Evolutionary conservation across 768 basidiomycete species (phyloP).

Genomic region (Agrocybe chaxingu): DNA sequence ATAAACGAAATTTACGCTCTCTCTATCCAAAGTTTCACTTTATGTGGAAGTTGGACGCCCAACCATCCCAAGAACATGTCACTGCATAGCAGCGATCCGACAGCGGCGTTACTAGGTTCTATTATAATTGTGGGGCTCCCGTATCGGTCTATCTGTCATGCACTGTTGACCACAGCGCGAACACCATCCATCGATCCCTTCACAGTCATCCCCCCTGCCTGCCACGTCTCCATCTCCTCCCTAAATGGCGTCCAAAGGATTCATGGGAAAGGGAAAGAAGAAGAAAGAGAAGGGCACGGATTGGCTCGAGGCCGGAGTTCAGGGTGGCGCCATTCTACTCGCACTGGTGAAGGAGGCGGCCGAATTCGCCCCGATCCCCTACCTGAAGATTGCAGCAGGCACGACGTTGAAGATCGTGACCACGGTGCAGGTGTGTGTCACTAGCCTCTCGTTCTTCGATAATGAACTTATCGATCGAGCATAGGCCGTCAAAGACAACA

Average conservation of each 20-base stretch:
- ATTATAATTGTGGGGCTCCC: no score
- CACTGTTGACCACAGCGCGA: no score
- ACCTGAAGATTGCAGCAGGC: conserved; percentile 2
- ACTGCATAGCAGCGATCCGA: no score
- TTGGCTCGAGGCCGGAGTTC: neutral
- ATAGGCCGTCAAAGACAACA: conserved; percentile 6
- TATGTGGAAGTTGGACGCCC: no score
- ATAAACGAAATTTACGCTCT: no score
- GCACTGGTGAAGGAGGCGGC: conserved; percentile 6
- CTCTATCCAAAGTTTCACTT: no score
- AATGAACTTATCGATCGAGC: neutral
- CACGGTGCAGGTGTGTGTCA: conserved; percentile 1
- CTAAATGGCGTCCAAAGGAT: neutral
- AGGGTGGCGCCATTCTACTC: conserved; percentile 1
- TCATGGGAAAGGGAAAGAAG: neutral
- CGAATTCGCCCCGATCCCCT: conserved; percentile 4
- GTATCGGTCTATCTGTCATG: no score
- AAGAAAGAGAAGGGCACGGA: neutral
- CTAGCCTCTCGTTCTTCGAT: neutral
- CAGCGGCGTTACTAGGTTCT: no score
- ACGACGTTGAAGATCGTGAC: neutral
- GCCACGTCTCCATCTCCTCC: no score
- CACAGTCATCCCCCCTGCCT: no score
- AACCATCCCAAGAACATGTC: no score
- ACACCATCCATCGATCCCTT: no score